Base-by-base conservation (phyloP, 2,329 filamentous ascomycete genomes). In the Penicillium sp. region DNA sequence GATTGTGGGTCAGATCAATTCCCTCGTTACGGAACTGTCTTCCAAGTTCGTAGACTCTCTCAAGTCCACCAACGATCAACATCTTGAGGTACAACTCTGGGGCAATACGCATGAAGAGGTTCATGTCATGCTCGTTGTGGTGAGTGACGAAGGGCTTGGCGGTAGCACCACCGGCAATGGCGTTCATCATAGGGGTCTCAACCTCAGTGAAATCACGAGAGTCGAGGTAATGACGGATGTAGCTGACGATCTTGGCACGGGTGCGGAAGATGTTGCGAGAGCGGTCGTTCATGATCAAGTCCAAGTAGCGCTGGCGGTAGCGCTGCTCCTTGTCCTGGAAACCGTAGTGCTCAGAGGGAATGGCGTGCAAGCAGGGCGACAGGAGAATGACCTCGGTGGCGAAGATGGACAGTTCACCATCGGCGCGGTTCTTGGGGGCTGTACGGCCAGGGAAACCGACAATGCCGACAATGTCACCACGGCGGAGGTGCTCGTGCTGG, bases 81-180 rank as follows among this genome's bases (percentile, higher is more conserved):
- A 96, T 91, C 89, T 99, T 99, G 68, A 99, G 87, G 77, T 96
- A 96, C 55, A 99, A 81, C 78, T 99, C 95, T 1, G 95, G 96
- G 1, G 96, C 95, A 47, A 98, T 87, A 72, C 95, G 89, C 85
- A 99, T 89, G 79, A 89, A 98, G 76, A 99, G 88, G 68, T 96
- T 88, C 86, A 96, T 92, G 75, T 96, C 86, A 51, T 95, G 84
- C 52, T 98, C 95, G 77, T 99, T 99, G 81, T 98, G 95, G 76
- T 96, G 90, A 14, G 95, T 98, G 66, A 90, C 82, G 78, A 99
- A 99, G 5, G 95, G 95, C 80, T 90, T 92, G 57, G 95, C 95
- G 1, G 95, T 98, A 33, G 95, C 95, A 72, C 95, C 95, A 66
- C 95, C 96, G 29, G 95, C 92, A 72, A 96, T 96, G 69, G 90